Evolutionary conservation across 352 stramenopile species (phyloP), one percentile per base, ranked within the genome.

Genomic region (Phytophthora fragariaefolia): DNA sequence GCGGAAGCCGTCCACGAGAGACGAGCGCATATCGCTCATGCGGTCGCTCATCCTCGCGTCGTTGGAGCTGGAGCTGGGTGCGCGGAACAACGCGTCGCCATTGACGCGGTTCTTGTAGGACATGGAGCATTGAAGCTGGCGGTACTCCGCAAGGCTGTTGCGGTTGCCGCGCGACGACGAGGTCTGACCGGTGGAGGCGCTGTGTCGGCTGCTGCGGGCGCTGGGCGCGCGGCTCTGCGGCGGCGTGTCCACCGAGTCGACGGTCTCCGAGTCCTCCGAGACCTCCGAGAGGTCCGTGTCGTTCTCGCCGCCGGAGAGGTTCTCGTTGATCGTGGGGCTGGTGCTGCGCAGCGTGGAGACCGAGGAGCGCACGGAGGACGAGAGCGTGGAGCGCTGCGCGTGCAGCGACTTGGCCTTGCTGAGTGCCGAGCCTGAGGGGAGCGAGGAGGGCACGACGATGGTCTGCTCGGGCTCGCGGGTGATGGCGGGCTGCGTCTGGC

Each of bases 111-210:
- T 95, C 74, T 93, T 95, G 77, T 95, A 95, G 26, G 76, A 88
- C 87, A 95, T 95, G 47, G 85, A 94, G 71, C 82, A 92, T 50
- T 80, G 82, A 24, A 95, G 74, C 70, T 95, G 84, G 4, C 81
- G 76, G 66, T 91, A 95, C 47, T 89, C 81, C 0, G 82, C 85
- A 38, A 95, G 76, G 36, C 77, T 87, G 36, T 84, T 80, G 51
- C 72, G 74, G 20, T 40, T 73, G 47, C 20, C 55, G 22, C 66
- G 58, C 2, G 56, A 73, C 13, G 53, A 46, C 30, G 63, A 49
- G 8, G 47, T 67, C 12, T 34, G 26, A 45, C 38, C 24, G 12
- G 51, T 32, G 17, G 43, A 59, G 32, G 30, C 58, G 54, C 66
- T 80, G 45, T 75, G 59, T 56, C 66, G 69, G 63, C 69, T 76